Percentiles rank a stretch among this genome's conserved stretches.
phyloP scores from a whole-genome alignment of 2,329 filamentous ascomycete genomes.

The Cladophialophora bantiana region DNA sequence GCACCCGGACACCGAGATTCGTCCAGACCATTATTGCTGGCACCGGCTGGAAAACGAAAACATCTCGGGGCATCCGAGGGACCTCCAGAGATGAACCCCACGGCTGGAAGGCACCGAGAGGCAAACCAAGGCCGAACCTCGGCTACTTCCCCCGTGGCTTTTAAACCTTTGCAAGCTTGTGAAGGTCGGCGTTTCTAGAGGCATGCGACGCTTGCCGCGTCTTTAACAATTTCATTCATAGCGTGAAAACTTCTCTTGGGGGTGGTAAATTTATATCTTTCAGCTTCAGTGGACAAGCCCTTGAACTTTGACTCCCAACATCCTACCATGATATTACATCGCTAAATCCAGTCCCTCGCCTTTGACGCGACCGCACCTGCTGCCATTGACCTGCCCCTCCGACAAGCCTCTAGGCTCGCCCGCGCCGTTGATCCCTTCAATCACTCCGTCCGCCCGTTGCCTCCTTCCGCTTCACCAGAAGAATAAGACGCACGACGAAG shows the following conservation, averaged over 20 bases:
- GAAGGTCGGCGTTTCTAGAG: slow-evolving; percentile 15
- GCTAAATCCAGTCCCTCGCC: slow-evolving; percentile 12
- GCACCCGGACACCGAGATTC: slow-evolving; percentile 13
- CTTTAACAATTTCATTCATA: not conserved
- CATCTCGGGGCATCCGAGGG: slow-evolving; percentile 14
- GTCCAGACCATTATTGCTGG: not conserved
- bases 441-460: slow-evolving; percentile 25
- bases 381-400: slow-evolving; percentile 13
- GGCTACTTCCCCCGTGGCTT: slow-evolving; percentile 2
- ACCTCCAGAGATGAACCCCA: not conserved
- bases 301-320: not conserved
- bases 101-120: slow-evolving; percentile 8
- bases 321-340: slow-evolving; percentile 18
- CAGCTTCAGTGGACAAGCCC: not conserved
- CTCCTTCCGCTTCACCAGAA: not conserved
- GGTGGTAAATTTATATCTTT: not conserved
- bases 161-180: not conserved
- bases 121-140: slow-evolving; percentile 14
- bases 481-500: not conserved
- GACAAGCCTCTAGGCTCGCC: slow-evolving; percentile 24
- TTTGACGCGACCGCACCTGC: slow-evolving; percentile 6
- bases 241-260: not conserved
- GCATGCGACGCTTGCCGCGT: slow-evolving; percentile 8
- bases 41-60: slow-evolving; percentile 15
- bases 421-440: slow-evolving; percentile 20